These are phyloP conservation scores for Solanum corneliomulleri DNA, from an alignment of 257 asterid genomes.

Conservation along the genomic window DNA sequence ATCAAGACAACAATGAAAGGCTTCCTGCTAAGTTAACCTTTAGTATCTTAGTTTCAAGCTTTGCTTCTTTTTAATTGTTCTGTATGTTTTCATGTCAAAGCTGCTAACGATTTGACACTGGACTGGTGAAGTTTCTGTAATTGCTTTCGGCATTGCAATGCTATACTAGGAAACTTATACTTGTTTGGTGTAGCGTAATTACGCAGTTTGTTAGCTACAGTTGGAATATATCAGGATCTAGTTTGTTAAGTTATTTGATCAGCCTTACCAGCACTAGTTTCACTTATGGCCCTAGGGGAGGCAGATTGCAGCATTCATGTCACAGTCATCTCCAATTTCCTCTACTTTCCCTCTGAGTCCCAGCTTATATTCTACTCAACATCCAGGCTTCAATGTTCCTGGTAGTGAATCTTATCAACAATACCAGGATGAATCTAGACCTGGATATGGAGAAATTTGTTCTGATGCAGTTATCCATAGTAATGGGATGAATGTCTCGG, in stretches of 20 bases:
- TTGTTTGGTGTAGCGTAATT: not conserved
- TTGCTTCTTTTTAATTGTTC: not conserved
- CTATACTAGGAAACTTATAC: not conserved
- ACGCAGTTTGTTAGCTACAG: not conserved
- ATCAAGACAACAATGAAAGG: not conserved
- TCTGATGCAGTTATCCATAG: slow-evolving; percentile 24
- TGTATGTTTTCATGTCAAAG: not conserved
- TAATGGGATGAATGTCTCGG: slow-evolving; percentile 12
- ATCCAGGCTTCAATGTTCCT: slow-evolving; percentile 37
- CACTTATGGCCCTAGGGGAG: slow-evolving; percentile 36
- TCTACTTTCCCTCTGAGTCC: slow-evolving; percentile 41
- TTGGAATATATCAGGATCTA: not conserved
- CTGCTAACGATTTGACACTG: not conserved
- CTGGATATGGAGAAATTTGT: slow-evolving; percentile 55
- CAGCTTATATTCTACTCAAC: slow-evolving; percentile 34
- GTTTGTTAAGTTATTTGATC: not conserved
- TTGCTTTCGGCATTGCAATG: not conserved
- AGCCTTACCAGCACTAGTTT: not conserved
- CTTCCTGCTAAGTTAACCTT: not conserved
- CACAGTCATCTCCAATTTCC: slow-evolving; percentile 38
- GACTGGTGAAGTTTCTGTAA: not conserved
- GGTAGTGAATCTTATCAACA: slow-evolving; percentile 44
- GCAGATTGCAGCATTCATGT: slow-evolving; percentile 29
- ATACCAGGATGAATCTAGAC: slow-evolving; percentile 36
- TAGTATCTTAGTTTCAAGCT: not conserved